phyloP scores from a whole-genome alignment of 768 basidiomycete species.

The Tephrocybe sp. region DNA sequence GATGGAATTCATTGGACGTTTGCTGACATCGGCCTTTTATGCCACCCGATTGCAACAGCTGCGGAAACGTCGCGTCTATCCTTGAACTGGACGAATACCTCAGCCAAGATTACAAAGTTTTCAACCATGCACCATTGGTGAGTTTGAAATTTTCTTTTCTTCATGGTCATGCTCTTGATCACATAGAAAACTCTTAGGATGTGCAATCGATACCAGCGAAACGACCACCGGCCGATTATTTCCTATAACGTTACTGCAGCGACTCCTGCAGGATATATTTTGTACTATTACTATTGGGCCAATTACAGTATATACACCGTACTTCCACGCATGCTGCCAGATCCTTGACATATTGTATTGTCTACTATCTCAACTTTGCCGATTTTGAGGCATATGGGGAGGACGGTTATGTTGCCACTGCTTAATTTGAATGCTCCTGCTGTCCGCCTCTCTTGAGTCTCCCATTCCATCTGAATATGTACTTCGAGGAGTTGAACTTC shows the following conservation, averaged over 20 bases:
- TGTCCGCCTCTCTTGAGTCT: neutral
- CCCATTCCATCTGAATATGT: neutral
- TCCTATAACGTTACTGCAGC: slow-evolving; percentile 45
- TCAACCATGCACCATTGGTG: slow-evolving; percentile 86
- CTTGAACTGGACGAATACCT: slow-evolving; percentile 92
- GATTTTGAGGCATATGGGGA: neutral
- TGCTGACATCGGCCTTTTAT: slow-evolving; percentile 10
- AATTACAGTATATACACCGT: neutral
- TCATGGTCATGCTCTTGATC: neutral
- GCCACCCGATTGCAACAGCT: slow-evolving; percentile 43
- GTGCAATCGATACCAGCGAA: slow-evolving; percentile 80
- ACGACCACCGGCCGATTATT: slow-evolving; percentile 86
- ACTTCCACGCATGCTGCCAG: slow-evolving; percentile 2
- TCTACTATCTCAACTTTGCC: neutral
- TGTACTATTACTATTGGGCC: slow-evolving; percentile 8
- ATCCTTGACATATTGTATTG: neutral
- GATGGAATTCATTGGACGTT: neutral
- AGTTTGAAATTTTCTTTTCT: slow-evolving; percentile 26
- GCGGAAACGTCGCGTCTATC: slow-evolving; percentile 95
- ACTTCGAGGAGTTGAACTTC: no score
- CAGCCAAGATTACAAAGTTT: slow-evolving; percentile 94
- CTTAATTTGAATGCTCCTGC: neutral
- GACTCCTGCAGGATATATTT: neutral
- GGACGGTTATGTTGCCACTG: neutral
- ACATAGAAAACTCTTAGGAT: slow-evolving; percentile 46